Conservation (phyloP, 1,139 yeast species). For the Saccharomyces hybrid region DNA sequence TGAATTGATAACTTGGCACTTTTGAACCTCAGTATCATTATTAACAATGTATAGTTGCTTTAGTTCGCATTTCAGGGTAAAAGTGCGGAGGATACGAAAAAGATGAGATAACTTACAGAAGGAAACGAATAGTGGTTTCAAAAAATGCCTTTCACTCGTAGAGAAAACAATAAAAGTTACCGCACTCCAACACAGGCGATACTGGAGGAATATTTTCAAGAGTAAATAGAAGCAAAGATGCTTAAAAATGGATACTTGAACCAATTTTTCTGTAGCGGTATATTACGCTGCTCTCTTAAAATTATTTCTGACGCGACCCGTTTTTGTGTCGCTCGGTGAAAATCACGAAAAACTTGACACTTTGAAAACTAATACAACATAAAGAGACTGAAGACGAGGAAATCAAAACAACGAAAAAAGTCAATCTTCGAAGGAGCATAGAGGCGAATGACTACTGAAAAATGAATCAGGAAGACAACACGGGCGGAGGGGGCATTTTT, state of each 20-base stretch:
- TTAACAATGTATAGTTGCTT: not conserved
- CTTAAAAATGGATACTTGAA: not conserved
- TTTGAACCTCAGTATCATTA: not conserved
- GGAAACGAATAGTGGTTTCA: not conserved
- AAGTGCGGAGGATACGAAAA: not conserved
- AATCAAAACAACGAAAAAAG: not conserved
- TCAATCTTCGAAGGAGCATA: not conserved
- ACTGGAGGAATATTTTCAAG: not conserved
- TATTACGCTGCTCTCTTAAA: not conserved
- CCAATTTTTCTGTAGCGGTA: not conserved
- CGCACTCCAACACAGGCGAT: not conserved
- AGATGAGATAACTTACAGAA: not conserved
- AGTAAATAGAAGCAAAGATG: not conserved
- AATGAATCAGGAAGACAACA: not conserved
- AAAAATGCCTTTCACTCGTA: not conserved
- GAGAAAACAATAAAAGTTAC: not conserved
- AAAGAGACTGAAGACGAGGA: not conserved
- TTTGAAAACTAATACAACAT: not conserved
- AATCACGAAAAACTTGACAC: not conserved
- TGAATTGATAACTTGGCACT: not conserved
- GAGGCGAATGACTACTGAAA: not conserved
- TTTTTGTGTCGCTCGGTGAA: constrained; percentile 1
- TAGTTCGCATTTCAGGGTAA: not conserved
- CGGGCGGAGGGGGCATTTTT: constrained; percentile 1
- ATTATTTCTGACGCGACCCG: not conserved